phyloP scores from a whole-genome alignment of 2,329 filamentous ascomycete genomes.

The Neopestalotiopsis clavispora region DNA sequence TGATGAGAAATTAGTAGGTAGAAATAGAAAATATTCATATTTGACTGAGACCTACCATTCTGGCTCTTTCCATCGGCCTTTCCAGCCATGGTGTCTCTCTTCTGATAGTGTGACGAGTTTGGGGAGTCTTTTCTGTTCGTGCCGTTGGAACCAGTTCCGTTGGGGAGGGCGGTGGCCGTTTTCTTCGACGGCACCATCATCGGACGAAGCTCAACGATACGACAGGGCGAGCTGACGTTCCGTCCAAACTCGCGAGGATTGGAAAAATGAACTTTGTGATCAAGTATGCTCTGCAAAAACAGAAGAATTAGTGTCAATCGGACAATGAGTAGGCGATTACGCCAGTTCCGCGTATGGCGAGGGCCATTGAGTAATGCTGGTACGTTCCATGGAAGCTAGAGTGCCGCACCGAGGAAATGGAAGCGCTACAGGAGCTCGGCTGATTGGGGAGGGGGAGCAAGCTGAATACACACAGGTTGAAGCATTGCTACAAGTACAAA shows the following conservation, averaged over 20 bases:
- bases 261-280: not conserved
- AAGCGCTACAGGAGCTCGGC: not conserved
- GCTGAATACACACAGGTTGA: not conserved
- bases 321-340: not conserved
- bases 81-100: conserved; percentile 34
- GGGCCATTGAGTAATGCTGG: not conserved
- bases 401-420: not conserved
- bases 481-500: not conserved
- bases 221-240: not conserved
- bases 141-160: conserved; percentile 26
- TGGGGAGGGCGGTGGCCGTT: conserved; percentile 30
- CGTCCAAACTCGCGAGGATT: conserved; percentile 16
- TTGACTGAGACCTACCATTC: conserved; percentile 39
- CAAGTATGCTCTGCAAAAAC: not conserved
- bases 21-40: not conserved
- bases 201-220: conserved; percentile 29
- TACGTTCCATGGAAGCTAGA: not conserved
- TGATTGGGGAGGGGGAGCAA: not conserved
- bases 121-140: conserved; percentile 34
- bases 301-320: conserved; percentile 1
- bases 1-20: conserved; percentile 4
- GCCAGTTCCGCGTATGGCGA: not conserved
- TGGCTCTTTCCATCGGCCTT: conserved; percentile 23
- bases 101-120: conserved; percentile 34
- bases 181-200: conserved; percentile 42